Evolutionary conservation across 208 protist genomes (phyloP).

Genomic region (Chromosphaera perkinsii): DNA sequence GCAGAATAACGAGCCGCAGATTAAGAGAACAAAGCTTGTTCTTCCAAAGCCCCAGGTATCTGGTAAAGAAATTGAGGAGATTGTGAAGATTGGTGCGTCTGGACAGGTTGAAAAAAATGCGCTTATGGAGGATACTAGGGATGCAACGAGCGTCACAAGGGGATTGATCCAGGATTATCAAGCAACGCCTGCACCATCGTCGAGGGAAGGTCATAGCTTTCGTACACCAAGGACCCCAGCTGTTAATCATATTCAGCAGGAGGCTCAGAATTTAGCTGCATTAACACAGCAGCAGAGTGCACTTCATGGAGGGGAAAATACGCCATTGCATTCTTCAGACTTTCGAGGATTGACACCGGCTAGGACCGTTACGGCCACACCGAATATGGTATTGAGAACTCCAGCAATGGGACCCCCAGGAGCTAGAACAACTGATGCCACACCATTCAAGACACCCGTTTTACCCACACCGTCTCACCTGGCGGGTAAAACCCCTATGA

Average conservation of each 20-base stretch:
- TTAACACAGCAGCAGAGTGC: constrained; percentile 61
- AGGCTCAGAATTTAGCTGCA: constrained; percentile 67
- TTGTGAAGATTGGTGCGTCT: constrained; percentile 40
- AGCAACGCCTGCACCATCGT: constrained; percentile 9
- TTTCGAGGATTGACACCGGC: constrained; percentile 56
- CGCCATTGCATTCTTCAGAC: constrained; percentile 49
- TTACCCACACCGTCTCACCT: too few species aligned
- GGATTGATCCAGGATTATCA: constrained; percentile 35
- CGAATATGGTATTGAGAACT: constrained; percentile 32
- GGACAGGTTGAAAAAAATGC: too few species aligned
- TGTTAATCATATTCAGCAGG: constrained; percentile 52
- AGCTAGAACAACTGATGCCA: not conserved
- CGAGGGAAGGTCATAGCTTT: too few species aligned
- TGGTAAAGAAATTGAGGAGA: constrained; percentile 47
- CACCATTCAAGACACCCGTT: constrained; percentile 7
- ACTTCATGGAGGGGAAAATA: constrained; percentile 66
- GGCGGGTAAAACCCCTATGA: too few species aligned
- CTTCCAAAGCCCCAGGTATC: constrained; percentile 61
- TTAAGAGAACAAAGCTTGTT: constrained; percentile 46
- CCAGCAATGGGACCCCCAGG: constrained; percentile 16
- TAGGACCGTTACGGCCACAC: constrained; percentile 32
- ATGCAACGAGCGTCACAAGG: constrained; percentile 15
- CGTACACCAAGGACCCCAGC: constrained; percentile 22
- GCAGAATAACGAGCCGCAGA: not conserved
- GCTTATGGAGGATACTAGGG: not conserved